Evolutionary conservation across 2,329 filamentous ascomycete genomes (phyloP).

Genomic region (Phialocephala sp.): DNA sequence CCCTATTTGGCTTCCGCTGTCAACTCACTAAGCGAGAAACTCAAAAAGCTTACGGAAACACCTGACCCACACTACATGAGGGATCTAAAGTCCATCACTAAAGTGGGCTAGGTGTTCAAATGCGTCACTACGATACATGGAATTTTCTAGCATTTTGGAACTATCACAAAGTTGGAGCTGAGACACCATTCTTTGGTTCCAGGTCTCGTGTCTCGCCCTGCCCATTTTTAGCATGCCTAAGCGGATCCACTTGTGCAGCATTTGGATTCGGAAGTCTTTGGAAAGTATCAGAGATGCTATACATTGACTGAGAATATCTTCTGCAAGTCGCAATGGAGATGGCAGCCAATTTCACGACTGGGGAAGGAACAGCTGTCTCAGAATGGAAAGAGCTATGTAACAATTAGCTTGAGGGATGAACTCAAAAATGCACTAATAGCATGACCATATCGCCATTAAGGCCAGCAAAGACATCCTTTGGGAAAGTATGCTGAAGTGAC

Average conservation of each 20-base stretch:
- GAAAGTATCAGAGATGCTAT: no score
- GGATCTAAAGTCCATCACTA: not conserved
- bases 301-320: no score
- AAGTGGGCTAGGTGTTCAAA: no score
- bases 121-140: no score
- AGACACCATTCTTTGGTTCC: not conserved
- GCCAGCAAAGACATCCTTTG: not conserved
- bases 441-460: not conserved
- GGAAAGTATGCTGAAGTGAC: not conserved
- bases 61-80: not conserved
- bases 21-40: not conserved
- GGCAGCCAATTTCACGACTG: not conserved
- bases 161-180: not conserved
- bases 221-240: no score
- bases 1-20: not conserved
- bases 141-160: not conserved
- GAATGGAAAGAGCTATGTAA: not conserved
- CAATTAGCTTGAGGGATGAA: not conserved
- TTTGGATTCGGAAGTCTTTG: no score
- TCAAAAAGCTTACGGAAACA: not conserved
- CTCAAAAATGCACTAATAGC: not conserved
- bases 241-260: no score
- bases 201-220: not conserved
- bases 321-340: not conserved
- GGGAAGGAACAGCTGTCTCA: not conserved